Evolutionary conservation across 331 rosid species (phyloP), one percentile per base, ranked within the genome.

Genomic region (Malus hybrid): DNA sequence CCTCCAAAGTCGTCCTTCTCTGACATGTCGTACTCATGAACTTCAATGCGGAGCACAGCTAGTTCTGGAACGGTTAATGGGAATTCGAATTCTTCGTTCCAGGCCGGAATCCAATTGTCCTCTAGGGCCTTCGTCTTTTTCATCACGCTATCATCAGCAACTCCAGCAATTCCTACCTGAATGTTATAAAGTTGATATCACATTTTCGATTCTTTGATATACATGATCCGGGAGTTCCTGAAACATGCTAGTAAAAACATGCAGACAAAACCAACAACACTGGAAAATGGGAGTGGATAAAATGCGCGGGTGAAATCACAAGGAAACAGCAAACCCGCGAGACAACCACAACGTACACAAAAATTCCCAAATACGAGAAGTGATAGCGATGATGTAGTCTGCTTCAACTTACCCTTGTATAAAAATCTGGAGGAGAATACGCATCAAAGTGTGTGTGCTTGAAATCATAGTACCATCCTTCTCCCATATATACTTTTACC

Each of bases 1-100:
- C 99, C 99, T 32, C 93, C 99, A 33, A 95, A 95, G 84, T 95
- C 99, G 57, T 95, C 99, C 86, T 86, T 95, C 84, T 90, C 99
- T 8, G 99, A 92, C 97, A 95, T 87, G 93, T 95, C 99, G 30
- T 92, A 89, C 84, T 95, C 98, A 8, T 90, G 99, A 77, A 92
- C 99, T 84, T 95, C 99, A 28, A 95, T 57, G 0, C 97, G 96
- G 70, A 95, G 91, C 61, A 95, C 66, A 18, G 99, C 99, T 56
- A 95, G 74, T 82, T 95, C 98, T 0, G 99, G 99, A 80, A 89
- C 89, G 8, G 90, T 57, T 4, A 95, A 84, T 5, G 82, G 93
- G 81, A 90, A 92, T 82, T 82, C 91, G 9, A 95, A 95, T 58
- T 33, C 82, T 81, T 95, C 93, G 57, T 87, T 88, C 99, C 99